Base-by-base conservation (phyloP, 805 yeast species). In the Hanseniaspora thailandica region DNA sequence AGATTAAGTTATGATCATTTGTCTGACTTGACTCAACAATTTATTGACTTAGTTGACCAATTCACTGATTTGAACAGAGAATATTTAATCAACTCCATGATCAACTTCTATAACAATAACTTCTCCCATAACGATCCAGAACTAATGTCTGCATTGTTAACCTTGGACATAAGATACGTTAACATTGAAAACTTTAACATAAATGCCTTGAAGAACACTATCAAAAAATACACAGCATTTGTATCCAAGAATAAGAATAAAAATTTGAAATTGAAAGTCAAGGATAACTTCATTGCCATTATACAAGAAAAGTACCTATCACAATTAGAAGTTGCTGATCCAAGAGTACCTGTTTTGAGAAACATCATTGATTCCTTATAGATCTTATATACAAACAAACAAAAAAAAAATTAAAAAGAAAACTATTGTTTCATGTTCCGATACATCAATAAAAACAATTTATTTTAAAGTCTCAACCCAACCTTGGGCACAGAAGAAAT, bases 401-500 rank as follows among this genome's bases (percentile, higher is more conserved):
- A 36, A n/a, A 20, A 12, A 23, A n/a, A n/a, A n/a, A n/a, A n/a
- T n/a, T n/a, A 12, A 31, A 13, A 31, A 31, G 15, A 31, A 31
- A 13, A 31, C 15, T 31, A 5, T 36, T 7, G 19, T 13, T 25
- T 13, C 17, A 25, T 25, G 23, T 40, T 40, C 40, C 40, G 40
- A 36, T 36, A 23, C 19, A 36, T 19, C 8, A 10, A 13, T 13
- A 30, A 30, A 30, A 30, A 13, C 8, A 28, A 7, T n/a, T 40
- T 30, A 52, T 46, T 46, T 46, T 19, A 52, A 35, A 8, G 55
- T 20, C 58, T 60, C 70, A 46, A 80, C 65, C 98, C 98, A 93
- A 55, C 86, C 85, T 75, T 93, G 96, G 56, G 81, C 80, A 56
- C 84, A 86, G 66, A 93, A 93, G 63, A 93, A 93, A 63, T 93